Percentiles rank a stretch among this genome's conserved stretches.
Evolutionary conservation across 192 early-diverging fungal species (phyloP).

Genomic region (Coemansia sp.): DNA sequence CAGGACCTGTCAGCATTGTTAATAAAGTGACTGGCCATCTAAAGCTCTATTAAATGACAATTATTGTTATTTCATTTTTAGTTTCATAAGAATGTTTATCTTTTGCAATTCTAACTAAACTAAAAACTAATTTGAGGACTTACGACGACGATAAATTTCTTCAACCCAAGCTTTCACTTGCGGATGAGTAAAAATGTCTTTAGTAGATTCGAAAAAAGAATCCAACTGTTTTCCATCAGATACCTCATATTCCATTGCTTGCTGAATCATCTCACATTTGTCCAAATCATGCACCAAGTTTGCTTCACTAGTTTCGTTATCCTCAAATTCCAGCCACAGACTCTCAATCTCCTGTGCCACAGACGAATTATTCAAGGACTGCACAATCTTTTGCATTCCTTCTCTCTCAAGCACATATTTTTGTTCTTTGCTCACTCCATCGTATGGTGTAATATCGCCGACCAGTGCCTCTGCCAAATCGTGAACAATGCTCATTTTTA

Average conservation of each 20-base stretch:
- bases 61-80: constrained; percentile 1
- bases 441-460: constrained; percentile 88
- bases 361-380: constrained; percentile 56
- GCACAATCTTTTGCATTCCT: constrained; percentile 52
- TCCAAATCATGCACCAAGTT: constrained; percentile 87
- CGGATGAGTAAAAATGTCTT: constrained; percentile 81
- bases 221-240: constrained; percentile 65
- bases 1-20: constrained; percentile 58
- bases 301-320: constrained; percentile 69
- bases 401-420: constrained; percentile 69
- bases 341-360: constrained; percentile 69
- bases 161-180: constrained; percentile 79
- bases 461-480: constrained; percentile 76
- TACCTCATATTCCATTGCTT: constrained; percentile 88
- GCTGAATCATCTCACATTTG: constrained; percentile 96
- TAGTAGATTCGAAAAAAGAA: constrained; percentile 78
- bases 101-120: too few species aligned
- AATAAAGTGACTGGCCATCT: constrained; percentile 54
- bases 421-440: constrained; percentile 73
- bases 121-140: too few species aligned
- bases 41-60: constrained; percentile 39
- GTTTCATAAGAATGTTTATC: constrained; percentile 4
- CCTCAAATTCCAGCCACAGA: constrained; percentile 89
- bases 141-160: constrained; percentile 60
- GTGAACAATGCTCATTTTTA: constrained; percentile 93